Evolutionary conservation across 169 alveolate species (phyloP).

Genomic region (Cryptosporidium andersoni): DNA sequence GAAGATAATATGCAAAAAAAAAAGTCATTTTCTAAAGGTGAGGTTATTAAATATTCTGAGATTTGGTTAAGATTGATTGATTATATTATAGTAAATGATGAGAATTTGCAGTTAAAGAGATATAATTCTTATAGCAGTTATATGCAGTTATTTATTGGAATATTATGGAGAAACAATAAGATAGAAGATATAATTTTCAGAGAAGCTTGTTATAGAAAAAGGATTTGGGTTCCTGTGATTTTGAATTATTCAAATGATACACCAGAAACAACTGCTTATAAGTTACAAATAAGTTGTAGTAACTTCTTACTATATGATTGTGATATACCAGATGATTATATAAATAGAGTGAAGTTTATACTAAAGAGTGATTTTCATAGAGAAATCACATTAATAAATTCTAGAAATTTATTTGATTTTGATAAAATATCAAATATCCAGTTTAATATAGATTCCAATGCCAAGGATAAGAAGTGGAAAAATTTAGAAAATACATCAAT

Average conservation of each 20-base stretch:
- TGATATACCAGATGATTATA: constrained; percentile 14
- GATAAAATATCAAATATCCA: not conserved
- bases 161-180: constrained; percentile 52
- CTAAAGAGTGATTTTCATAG: not conserved
- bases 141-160: constrained; percentile 16
- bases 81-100: too few relatives aligned
- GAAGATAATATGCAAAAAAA: too few relatives aligned
- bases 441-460: not conserved
- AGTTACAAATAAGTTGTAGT: constrained; percentile 21
- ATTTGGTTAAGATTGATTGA: too few relatives aligned
- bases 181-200: constrained; percentile 47
- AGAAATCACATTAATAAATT: not conserved
- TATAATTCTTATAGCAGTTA: too few relatives aligned
- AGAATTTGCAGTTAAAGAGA: too few relatives aligned
- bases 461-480: too few relatives aligned
- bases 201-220: constrained; percentile 39
- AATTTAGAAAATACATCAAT: too few relatives aligned
- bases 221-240: constrained; percentile 8
- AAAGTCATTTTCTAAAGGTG: too few relatives aligned
- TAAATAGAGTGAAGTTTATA: not conserved
- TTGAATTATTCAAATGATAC: constrained; percentile 24
- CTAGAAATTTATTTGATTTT: not conserved
- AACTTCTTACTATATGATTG: constrained; percentile 8
- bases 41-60: too few relatives aligned
- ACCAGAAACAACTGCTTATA: constrained; percentile 48